Evolutionary conservation across 805 yeast genomes (phyloP), one percentile per base, ranked within the genome.

Genomic region (Candida pini): DNA sequence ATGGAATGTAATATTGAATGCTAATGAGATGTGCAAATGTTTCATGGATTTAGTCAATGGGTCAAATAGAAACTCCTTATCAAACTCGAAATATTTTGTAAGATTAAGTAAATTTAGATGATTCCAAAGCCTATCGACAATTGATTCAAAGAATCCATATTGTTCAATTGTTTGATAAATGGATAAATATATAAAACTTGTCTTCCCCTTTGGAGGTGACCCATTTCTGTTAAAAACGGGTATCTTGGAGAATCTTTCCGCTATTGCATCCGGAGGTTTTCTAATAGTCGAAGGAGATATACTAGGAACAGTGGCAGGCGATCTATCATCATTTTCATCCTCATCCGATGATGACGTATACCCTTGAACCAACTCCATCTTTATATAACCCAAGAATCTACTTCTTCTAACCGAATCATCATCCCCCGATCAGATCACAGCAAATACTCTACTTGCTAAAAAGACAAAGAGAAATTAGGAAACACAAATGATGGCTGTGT

Each of bases 21-120:
- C 43, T 9, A 49, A 31, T 10, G 54, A 49, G 5, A 49, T 31
- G 28, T 49, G 54, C 3, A 44, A 29, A 10, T 38, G 36, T 12
- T 36, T 43, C 17, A 15, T 6, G 4, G 41, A 26, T 24, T 41
- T 22, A 2, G 49, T 44, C n/a, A 48, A 35, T 10, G 31, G 19
- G 24, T 44, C 44, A 23, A 23, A 31, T 22, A 40, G 33, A 23
- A 9, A 39, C 1, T 36, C 30, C 3, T 25, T 16, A 12, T 44
- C 37, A 5, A 33, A 16, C 10, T 9, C 18, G 35, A 38, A 39
- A 12, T 10, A 6, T 4, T 28, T 7, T 6, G 25, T 14, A 8
- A 19, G 12, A 12, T 30, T n/a, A n/a, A 2, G 12, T 9, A n/a
- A 2, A 19, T 20, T 17, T 8, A 42, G 9, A 1, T 30, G 19